These are phyloP conservation scores for Ustilago sp. DNA, from an alignment of 1,284 basidiomycete genomes.

Conservation along the genomic window DNA sequence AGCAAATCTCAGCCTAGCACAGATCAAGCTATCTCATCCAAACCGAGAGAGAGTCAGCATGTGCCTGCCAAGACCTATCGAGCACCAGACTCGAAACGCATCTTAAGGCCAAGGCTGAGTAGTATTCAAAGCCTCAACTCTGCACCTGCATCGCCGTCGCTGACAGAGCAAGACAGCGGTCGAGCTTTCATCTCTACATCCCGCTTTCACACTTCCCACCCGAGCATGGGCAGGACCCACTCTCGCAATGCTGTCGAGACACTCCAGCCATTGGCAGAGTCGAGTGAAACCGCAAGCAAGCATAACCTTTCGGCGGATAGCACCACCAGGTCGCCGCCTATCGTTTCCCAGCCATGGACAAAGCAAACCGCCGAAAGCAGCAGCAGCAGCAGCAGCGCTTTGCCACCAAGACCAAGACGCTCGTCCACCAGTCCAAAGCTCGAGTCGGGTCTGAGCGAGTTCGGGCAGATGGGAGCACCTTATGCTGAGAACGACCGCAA, in stretches of 20 bases:
- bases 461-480: constrained; percentile 48
- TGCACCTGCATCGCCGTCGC: constrained; percentile 39
- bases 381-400: constrained; percentile 6
- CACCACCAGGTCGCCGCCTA: constrained; percentile 6
- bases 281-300: constrained; percentile 16
- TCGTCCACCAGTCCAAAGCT: constrained; percentile 28
- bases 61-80: constrained; percentile 14
- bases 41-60: neutral
- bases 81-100: constrained; percentile 14
- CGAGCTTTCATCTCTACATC: constrained; percentile 28
- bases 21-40: neutral
- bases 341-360: constrained; percentile 8
- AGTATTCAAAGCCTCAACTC: constrained; percentile 53
- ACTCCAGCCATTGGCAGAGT: constrained; percentile 45
- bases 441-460: constrained; percentile 42
- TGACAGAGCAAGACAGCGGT: constrained; percentile 46
- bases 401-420: constrained; percentile 14
- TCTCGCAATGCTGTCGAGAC: constrained; percentile 45
- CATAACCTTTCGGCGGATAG: neutral
- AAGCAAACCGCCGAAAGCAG: constrained; percentile 7
- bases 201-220: constrained; percentile 26
- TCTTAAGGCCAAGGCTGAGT: constrained; percentile 30
- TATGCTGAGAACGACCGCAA: constrained; percentile 18
- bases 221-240: constrained; percentile 26
- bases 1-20: constrained; percentile 4